These are phyloP conservation scores for Calonectria leucothoes DNA, from an alignment of 2,329 filamentous ascomycete species.

Conservation along the genomic window DNA sequence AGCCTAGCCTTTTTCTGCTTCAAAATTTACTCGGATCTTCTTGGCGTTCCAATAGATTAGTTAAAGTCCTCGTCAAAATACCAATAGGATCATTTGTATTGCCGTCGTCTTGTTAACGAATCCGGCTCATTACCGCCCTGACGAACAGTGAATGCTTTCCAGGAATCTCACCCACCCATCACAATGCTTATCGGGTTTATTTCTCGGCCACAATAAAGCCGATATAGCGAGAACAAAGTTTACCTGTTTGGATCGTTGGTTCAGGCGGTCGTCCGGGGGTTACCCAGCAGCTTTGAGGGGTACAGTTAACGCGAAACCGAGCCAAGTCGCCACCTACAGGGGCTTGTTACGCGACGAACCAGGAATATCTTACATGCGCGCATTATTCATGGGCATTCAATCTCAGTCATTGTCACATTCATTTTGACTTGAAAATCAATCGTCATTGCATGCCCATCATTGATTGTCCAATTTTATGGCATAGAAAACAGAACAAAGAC, in stretches of 20 bases:
- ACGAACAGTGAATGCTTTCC: not conserved
- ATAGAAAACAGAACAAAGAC: no score
- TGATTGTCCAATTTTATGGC: not conserved
- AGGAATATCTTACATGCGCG: not conserved
- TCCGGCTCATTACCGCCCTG: not conserved
- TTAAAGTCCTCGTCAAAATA: not conserved
- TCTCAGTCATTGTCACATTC: not conserved
- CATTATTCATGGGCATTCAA: not conserved
- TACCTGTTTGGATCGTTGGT: no score
- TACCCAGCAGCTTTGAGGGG: not conserved
- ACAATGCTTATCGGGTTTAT: not conserved
- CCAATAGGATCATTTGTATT: not conserved
- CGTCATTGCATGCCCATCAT: no score
- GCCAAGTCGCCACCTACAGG: no score
- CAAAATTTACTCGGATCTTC: not conserved
- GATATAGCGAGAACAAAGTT: not conserved
- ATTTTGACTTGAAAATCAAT: not conserved
- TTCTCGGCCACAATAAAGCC: not conserved
- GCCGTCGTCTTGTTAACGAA: rapidly evolving
- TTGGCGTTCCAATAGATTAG: not conserved
- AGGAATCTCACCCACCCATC: not conserved
- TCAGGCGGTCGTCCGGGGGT: not conserved
- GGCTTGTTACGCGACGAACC: not conserved
- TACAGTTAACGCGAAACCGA: not conserved
- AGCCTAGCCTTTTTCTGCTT: not conserved